Conservation (phyloP, 164 flowering plant species). For the Nelumbo lutea region DNA sequence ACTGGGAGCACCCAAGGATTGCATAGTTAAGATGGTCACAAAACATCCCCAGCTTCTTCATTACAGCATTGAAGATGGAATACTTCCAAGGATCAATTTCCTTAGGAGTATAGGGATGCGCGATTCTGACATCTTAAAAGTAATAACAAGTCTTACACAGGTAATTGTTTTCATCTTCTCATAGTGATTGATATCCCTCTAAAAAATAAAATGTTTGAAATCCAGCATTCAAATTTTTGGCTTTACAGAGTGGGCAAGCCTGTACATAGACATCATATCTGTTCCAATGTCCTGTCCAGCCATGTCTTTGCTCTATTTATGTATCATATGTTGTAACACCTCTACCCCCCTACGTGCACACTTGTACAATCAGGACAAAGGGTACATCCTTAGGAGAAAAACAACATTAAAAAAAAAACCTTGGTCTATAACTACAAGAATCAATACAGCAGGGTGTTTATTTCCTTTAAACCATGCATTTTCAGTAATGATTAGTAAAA, state of each 20-base stretch:
- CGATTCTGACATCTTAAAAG: constrained; percentile 76
- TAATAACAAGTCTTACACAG: constrained; percentile 87
- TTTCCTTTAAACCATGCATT: no score
- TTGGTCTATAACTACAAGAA: no score
- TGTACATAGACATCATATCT: background rate
- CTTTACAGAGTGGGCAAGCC: background rate
- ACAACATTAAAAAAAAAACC: no score
- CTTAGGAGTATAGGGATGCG: constrained; percentile 88
- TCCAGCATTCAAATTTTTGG: background rate
- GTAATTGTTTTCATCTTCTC: constrained; percentile 24
- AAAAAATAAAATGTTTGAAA: no score
- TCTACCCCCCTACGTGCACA: no score
- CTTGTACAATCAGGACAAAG: no score
- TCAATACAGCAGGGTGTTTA: no score
- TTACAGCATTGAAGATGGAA: constrained; percentile 89
- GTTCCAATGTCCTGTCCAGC: no score
- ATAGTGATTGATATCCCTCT: background rate
- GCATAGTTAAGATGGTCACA: constrained; percentile 79
- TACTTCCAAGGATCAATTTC: constrained; percentile 84
- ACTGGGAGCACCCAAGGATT: constrained; percentile 81
- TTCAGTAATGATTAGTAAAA: no score
- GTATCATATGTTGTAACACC: no score
- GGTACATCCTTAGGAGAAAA: no score
- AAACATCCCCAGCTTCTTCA: constrained; percentile 97
- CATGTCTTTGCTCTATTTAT: no score